Evolutionary conservation across 2,329 filamentous ascomycete genomes (phyloP).

Genomic region (Fusarium dimerum): DNA sequence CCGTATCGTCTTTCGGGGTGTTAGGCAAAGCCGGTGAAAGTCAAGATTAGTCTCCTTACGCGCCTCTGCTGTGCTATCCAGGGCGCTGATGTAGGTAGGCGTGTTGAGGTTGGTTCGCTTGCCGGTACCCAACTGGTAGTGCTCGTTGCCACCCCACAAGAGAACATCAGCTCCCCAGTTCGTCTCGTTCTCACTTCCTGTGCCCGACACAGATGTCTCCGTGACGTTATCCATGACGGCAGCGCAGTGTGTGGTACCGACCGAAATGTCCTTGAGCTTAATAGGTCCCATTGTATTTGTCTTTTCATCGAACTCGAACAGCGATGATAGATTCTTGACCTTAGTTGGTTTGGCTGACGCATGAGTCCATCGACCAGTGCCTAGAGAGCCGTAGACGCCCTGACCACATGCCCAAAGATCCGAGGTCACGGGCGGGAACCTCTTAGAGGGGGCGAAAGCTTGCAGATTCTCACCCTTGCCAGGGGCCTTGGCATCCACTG

Average conservation of each 20-base stretch:
- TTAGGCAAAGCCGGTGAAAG: slow-evolving; percentile 76
- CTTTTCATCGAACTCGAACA: slow-evolving; percentile 85
- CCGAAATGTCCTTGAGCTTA: slow-evolving; percentile 69
- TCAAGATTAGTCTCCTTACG: slow-evolving; percentile 62
- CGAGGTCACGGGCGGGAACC: slow-evolving; percentile 32
- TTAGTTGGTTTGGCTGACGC: slow-evolving; percentile 76
- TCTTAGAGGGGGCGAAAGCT: slow-evolving; percentile 32
- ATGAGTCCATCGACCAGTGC: slow-evolving; percentile 88
- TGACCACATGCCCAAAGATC: slow-evolving; percentile 88
- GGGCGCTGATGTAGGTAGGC: slow-evolving; percentile 76
- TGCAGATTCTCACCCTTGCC: slow-evolving; percentile 14
- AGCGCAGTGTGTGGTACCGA: slow-evolving; percentile 78
- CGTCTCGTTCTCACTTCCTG: slow-evolving; percentile 64
- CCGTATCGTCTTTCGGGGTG: slow-evolving; percentile 70
- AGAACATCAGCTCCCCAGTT: slow-evolving; percentile 89
- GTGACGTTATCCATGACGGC: slow-evolving; percentile 84
- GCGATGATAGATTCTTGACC: slow-evolving; percentile 77
- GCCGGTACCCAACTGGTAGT: slow-evolving; percentile 89
- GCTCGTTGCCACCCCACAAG: slow-evolving; percentile 95
- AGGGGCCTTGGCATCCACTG: slow-evolving; percentile 71
- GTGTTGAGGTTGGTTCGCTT: slow-evolving; percentile 77
- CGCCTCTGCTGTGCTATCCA: slow-evolving; percentile 64
- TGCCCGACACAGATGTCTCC: slow-evolving; percentile 56
- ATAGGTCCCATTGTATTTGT: slow-evolving; percentile 72
- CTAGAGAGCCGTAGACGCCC: slow-evolving; percentile 81